These are phyloP conservation scores for Neurospora sp. DNA, from an alignment of 495 filamentous ascomycete species.

Conservation along the genomic window DNA sequence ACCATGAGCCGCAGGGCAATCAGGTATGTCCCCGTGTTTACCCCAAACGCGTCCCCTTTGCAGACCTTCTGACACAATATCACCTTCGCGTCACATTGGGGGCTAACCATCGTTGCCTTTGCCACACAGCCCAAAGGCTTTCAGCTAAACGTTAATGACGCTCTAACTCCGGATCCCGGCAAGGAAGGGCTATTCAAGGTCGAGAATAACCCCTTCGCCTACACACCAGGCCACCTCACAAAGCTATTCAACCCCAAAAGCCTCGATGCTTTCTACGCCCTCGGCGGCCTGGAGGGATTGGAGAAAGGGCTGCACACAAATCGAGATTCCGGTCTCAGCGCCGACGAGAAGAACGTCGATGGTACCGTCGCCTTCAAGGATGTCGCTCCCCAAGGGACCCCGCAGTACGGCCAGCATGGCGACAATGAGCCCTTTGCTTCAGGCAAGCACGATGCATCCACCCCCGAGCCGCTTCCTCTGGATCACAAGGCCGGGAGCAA, in stretches of 20 bases:
- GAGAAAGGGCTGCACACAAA: constrained; percentile 59
- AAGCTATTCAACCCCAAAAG: constrained; percentile 67
- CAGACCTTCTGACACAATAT: not conserved
- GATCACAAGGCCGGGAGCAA: constrained; percentile 8
- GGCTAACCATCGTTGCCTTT: not conserved
- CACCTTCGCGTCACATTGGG: not conserved
- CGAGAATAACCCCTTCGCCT: constrained; percentile 57
- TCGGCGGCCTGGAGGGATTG: constrained; percentile 58
- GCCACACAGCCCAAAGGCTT: constrained; percentile 5
- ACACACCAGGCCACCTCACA: constrained; percentile 57
- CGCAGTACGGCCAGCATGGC: constrained; percentile 21
- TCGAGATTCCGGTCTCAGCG: constrained; percentile 50
- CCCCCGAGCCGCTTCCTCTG: not conserved
- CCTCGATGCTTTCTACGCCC: constrained; percentile 54
- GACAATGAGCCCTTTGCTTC: constrained; percentile 13
- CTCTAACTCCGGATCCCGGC: constrained; percentile 55
- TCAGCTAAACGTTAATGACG: constrained; percentile 34
- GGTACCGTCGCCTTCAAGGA: constrained; percentile 52
- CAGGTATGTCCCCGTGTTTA: not conserved
- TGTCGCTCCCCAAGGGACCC: constrained; percentile 22
- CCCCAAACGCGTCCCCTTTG: not conserved
- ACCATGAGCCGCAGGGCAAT: not conserved
- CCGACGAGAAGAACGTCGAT: constrained; percentile 50
- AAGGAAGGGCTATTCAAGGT: constrained; percentile 53
- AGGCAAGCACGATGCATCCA: constrained; percentile 6